Base-by-base conservation (phyloP, 164 flowering plant genomes). In the Vitis rotundifolia region DNA sequence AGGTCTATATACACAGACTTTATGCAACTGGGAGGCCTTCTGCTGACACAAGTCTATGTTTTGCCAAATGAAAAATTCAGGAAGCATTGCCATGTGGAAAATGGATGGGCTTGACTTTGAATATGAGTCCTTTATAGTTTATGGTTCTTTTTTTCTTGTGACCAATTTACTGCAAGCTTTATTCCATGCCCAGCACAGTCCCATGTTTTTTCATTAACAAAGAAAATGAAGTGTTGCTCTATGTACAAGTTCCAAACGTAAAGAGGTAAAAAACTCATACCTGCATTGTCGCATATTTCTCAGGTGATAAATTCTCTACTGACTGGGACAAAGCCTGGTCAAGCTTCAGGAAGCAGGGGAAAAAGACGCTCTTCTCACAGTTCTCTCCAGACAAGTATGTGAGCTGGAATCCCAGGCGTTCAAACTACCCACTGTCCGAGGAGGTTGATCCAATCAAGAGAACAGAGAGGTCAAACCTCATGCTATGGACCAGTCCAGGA, bases 301-400 rank as follows among this genome's bases (percentile, higher is more conserved):
- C 75, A 87, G 98, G 88, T 63, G 89, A 89, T 51, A 84, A 82
- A 64, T 83, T 55, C 73, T 79, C 94, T 15, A 87, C 85, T 44
- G 99, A 94, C 76, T 94, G 99, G 99, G 97, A 94, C 82, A 94
- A 88, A 77, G 97, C 97, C 2, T 94, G 99, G 99, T 74, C 89
- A 49, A 88, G 77, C 73, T 92, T 88, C 84, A 91, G 63, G 78
- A 92, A 87, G 79, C 86, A 76, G 75, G 92, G 98, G 60, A 94
- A 82, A 68, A 94, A 87, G 79, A 69, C 79, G n/a, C 67, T 86
- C 50, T 86, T 86, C 73, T 85, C 95, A 15, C 72, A 76, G 68
- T 88, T 94, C 76, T 84, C 89, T 22, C 92, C 92, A 8, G 59
- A 91, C 81, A 94, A 94, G 82, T 92, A 92, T 48, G 99, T 92